Conservation (phyloP, 257 asterid genomes). For the Lycium ferocissimum region DNA sequence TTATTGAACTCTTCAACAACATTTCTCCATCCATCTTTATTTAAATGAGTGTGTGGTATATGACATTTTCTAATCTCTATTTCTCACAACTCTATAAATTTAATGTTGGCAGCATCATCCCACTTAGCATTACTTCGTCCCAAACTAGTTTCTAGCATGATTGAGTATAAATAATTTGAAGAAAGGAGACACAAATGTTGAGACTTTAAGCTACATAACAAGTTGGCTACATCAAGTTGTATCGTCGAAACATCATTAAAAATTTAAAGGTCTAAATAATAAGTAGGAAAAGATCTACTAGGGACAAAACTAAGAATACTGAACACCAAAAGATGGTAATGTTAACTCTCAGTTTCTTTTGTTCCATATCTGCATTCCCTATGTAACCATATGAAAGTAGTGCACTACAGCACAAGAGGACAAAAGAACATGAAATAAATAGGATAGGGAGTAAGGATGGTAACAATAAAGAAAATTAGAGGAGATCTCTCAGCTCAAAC, state of each 20-base stretch:
- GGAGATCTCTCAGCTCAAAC: background rate
- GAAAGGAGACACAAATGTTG: too few species aligned
- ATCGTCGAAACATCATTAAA: background rate
- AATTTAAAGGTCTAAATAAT: background rate
- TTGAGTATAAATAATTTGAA: too few species aligned
- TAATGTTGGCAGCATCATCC: too few species aligned
- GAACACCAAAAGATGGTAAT: background rate
- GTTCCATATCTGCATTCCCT: background rate
- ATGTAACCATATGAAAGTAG: slow-evolving; percentile 18
- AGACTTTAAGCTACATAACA: background rate
- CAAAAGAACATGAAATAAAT: slow-evolving; percentile 24
- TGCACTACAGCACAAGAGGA: slow-evolving; percentile 5
- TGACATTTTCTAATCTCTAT: too few species aligned
- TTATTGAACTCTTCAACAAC: too few species aligned
- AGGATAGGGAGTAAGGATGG: background rate
- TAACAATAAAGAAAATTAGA: slow-evolving; percentile 13
- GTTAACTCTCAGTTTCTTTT: background rate
- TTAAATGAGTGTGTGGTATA: too few species aligned
- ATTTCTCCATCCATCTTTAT: too few species aligned
- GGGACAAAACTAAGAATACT: slow-evolving; percentile 1
- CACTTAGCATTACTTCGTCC: too few species aligned
- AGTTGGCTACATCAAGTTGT: background rate
- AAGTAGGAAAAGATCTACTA: slow-evolving; percentile 15
- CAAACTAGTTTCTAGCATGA: too few species aligned
- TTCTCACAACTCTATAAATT: too few species aligned